Evolutionary conservation across 129 eudicot species (phyloP).

Genomic region (Cynara cardunculus): DNA sequence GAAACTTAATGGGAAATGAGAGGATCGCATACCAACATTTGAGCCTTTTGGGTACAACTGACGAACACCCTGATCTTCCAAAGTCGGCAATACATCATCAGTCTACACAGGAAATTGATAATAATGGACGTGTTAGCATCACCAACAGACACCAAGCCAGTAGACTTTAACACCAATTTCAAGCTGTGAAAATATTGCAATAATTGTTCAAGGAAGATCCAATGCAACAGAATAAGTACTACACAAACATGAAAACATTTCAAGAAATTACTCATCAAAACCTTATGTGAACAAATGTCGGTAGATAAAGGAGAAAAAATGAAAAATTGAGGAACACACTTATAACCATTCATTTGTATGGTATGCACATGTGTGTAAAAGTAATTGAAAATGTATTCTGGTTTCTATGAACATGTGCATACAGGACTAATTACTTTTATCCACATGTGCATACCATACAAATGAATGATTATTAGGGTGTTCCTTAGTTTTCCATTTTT

Average conservation of each 20-base stretch:
- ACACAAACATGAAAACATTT: background rate
- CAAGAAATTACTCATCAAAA: background rate
- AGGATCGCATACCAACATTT: constrained; percentile 54
- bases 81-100: constrained; percentile 79
- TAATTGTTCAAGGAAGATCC: background rate
- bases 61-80: constrained; percentile 93
- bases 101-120: constrained; percentile 44
- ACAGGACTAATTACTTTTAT: too few species aligned
- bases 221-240: constrained; percentile 8
- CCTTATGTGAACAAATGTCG: constrained; percentile 4
- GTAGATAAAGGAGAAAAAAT: background rate
- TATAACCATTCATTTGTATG: too few species aligned
- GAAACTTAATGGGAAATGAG: background rate
- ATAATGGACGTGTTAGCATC: background rate
- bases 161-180: background rate
- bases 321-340: background rate
- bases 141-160: background rate
- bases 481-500: background rate
- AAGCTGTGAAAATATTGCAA: background rate
- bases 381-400: too few species aligned
- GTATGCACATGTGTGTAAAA: too few species aligned
- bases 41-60: constrained; percentile 83
- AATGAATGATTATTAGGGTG: too few species aligned
- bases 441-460: too few species aligned
- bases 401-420: too few species aligned